Evolutionary conservation across 352 stramenopile genomes (phyloP).

Genomic region (Globisporangium paroecandrum): DNA sequence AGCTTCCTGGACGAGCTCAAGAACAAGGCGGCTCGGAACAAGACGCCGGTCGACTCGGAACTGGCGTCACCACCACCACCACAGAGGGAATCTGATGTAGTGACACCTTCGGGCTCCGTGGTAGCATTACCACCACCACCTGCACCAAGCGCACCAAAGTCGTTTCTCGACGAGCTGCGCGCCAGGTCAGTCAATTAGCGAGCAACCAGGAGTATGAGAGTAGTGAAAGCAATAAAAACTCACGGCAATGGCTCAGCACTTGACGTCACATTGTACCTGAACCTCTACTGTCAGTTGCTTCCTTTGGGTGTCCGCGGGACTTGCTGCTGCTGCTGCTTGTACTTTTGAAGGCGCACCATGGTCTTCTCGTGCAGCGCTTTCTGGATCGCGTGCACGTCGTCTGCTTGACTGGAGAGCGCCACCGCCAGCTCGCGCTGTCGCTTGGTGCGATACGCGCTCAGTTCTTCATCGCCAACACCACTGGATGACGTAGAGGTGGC

Average conservation of each 20-base stretch:
- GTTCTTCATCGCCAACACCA: constrained; percentile 16
- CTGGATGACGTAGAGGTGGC: not conserved
- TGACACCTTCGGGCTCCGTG: not conserved
- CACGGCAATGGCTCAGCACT: not conserved
- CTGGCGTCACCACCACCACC: not conserved
- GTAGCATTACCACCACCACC: not conserved
- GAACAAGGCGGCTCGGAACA: constrained; percentile 16
- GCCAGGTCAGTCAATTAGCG: constrained; percentile 7
- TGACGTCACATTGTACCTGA: not conserved
- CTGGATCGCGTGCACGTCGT: constrained; percentile 57
- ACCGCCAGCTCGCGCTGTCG: constrained; percentile 43
- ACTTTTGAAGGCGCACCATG: constrained; percentile 43
- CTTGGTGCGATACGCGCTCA: constrained; percentile 34
- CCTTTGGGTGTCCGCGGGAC: not conserved
- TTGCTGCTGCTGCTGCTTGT: constrained; percentile 21
- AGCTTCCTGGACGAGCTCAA: constrained; percentile 60
- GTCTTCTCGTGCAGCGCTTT: constrained; percentile 50
- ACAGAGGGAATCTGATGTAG: not conserved
- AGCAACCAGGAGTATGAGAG: not conserved
- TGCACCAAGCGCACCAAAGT: constrained; percentile 8
- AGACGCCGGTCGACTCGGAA: not conserved
- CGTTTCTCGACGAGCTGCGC: constrained; percentile 16
- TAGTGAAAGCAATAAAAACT: not conserved
- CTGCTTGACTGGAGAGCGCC: constrained; percentile 33
- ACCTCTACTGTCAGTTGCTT: not conserved